Conservation (phyloP, 108 stramenopile species). For the Skeletonema menzelii region DNA sequence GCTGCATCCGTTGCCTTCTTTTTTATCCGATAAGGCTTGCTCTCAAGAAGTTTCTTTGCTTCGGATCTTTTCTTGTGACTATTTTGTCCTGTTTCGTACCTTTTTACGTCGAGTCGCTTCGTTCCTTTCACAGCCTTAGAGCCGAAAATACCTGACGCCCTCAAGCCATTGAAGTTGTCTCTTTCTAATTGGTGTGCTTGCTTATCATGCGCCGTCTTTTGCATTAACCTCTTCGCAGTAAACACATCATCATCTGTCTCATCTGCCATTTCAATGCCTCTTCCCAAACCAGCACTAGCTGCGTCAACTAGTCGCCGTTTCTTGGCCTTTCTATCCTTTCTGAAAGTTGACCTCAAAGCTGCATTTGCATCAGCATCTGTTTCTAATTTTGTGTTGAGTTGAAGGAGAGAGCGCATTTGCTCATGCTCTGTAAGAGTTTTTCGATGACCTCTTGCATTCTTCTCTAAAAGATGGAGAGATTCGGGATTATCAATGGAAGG, state of each 20-base stretch:
- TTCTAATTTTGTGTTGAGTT: conserved; percentile 43
- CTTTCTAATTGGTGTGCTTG: conserved; percentile 19
- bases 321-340: conserved; percentile 65
- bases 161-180: conserved; percentile 9
- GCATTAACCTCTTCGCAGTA: conserved; percentile 17
- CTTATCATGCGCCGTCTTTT: background rate
- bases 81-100: background rate
- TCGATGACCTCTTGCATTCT: conserved; percentile 34
- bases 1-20: background rate
- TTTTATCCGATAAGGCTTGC: background rate
- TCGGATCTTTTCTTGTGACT: background rate
- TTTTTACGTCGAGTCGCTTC: background rate
- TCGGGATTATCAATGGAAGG: background rate
- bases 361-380: conserved; percentile 74
- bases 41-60: background rate
- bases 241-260: conserved; percentile 36
- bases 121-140: background rate
- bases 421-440: conserved; percentile 63
- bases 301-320: conserved; percentile 53
- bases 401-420: conserved; percentile 48
- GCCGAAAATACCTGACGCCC: conserved; percentile 23
- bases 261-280: conserved; percentile 49
- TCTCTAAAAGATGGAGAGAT: conserved; percentile 53
- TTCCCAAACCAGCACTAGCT: conserved; percentile 52
- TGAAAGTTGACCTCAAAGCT: conserved; percentile 53